These are phyloP conservation scores for Aurantiochytrium sp. DNA, from an alignment of 108 stramenopile species.

Conservation along the genomic window DNA sequence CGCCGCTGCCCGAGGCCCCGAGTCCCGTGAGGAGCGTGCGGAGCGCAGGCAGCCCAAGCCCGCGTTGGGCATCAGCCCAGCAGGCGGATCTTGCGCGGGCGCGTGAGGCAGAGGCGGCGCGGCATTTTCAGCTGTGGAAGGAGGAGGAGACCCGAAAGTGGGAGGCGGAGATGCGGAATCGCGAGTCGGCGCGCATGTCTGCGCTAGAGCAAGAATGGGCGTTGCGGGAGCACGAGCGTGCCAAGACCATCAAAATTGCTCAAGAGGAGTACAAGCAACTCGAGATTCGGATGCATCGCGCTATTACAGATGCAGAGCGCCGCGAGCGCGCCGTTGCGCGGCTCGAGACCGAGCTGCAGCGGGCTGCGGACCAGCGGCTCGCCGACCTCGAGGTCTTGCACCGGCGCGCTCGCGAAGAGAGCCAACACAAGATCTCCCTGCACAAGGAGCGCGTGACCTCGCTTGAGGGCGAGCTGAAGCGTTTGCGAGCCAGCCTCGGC, in stretches of 20 bases:
- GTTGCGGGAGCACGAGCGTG: constrained; percentile 24
- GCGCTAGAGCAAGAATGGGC: constrained; percentile 7
- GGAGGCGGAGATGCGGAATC: constrained; percentile 14
- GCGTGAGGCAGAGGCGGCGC: not conserved
- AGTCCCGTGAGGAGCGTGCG: too few species aligned
- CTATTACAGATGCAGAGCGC: constrained; percentile 24
- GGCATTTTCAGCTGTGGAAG: not conserved
- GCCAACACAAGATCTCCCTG: not conserved
- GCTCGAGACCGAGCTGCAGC: not conserved
- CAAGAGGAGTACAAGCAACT: constrained; percentile 2
- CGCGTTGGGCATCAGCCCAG: too few species aligned
- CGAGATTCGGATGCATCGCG: not conserved
- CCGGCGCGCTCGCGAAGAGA: not conserved
- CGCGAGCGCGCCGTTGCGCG: not conserved
- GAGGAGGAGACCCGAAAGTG: not conserved
- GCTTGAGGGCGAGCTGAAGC: not conserved
- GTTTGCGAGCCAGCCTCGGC: not conserved
- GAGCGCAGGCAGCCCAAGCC: too few species aligned
- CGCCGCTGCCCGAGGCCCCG: too few species aligned
- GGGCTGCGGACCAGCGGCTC: not conserved
- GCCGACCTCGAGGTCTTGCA: not conserved
- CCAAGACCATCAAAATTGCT: not conserved
- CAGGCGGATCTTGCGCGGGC: too few species aligned
- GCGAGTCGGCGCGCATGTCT: not conserved
- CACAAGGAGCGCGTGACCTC: not conserved